Evolutionary conservation across 1,284 basidiomycete genomes (phyloP).

Genomic region (Heterobasidion parviporum): DNA sequence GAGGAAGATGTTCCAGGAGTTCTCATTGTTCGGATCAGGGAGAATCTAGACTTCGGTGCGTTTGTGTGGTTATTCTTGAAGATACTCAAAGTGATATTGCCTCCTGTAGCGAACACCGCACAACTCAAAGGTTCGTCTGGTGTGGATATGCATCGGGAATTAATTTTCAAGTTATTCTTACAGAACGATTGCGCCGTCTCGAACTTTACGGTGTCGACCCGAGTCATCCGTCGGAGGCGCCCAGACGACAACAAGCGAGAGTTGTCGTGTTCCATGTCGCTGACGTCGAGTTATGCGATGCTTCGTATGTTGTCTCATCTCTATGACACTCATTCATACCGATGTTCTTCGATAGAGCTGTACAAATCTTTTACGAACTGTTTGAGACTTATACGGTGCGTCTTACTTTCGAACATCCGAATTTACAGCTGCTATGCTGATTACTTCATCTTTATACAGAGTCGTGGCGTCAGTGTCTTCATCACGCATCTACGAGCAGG

Average conservation of each 20-base stretch:
- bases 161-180: background rate
- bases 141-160: background rate
- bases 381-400: conserved; percentile 66
- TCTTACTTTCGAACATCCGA: conserved; percentile 3
- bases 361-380: conserved; percentile 81
- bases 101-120: conserved; percentile 69
- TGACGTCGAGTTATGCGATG: conserved; percentile 79
- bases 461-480: conserved; percentile 66
- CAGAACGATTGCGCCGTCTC: conserved; percentile 74
- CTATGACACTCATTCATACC: background rate
- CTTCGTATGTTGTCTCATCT: conserved; percentile 51
- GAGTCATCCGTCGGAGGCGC: conserved; percentile 82
- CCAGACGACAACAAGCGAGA: conserved; percentile 66
- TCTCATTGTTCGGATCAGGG: conserved; percentile 74
- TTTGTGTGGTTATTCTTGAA: background rate
- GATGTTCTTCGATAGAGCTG: conserved; percentile 41
- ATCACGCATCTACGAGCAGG: conserved; percentile 67
- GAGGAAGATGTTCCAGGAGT: conserved; percentile 72
- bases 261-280: conserved; percentile 85
- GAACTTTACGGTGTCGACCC: conserved; percentile 74
- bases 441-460: conserved; percentile 25
- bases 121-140: conserved; percentile 63
- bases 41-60: conserved; percentile 76
- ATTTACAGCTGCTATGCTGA: background rate
- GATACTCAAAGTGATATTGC: background rate